Conservation (phyloP, 371 early-diverging fungal genomes). For the Smittium mucronatum region DNA sequence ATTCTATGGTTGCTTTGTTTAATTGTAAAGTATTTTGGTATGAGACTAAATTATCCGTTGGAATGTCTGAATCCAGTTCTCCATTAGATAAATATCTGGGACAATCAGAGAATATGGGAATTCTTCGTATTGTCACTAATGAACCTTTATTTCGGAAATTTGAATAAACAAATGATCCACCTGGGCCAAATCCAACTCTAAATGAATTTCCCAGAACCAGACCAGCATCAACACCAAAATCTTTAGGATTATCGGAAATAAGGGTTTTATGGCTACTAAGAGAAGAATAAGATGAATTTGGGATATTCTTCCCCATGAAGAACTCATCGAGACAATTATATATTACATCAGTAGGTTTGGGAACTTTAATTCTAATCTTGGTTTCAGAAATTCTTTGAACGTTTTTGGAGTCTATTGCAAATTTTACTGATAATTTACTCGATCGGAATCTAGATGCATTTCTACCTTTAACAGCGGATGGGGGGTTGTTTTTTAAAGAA, state of each 20-base stretch:
- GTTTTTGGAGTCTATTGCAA: neutral
- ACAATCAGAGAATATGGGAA: neutral
- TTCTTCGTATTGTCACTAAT: neutral
- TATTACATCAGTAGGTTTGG: neutral
- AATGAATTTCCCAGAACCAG: constrained; percentile 56
- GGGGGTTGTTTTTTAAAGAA: neutral
- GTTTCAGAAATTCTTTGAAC: neutral
- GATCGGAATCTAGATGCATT: neutral
- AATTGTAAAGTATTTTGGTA: neutral
- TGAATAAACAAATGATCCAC: constrained; percentile 39
- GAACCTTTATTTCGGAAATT: neutral
- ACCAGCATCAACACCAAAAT: constrained; percentile 45
- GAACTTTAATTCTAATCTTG: neutral
- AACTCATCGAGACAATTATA: neutral
- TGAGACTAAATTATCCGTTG: neutral
- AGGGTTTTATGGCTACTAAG: neutral
- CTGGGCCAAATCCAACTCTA: constrained; percentile 64
- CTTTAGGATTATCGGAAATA: constrained; percentile 22
- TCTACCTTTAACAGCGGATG: neutral
- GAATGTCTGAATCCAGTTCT: neutral
- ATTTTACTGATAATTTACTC: neutral
- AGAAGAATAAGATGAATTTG: neutral
- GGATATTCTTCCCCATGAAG: no score
- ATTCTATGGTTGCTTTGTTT: neutral
- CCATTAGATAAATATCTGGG: neutral